Evolutionary conservation across 2,329 filamentous ascomycete species (phyloP).

Genomic region (Penicillium sp.): DNA sequence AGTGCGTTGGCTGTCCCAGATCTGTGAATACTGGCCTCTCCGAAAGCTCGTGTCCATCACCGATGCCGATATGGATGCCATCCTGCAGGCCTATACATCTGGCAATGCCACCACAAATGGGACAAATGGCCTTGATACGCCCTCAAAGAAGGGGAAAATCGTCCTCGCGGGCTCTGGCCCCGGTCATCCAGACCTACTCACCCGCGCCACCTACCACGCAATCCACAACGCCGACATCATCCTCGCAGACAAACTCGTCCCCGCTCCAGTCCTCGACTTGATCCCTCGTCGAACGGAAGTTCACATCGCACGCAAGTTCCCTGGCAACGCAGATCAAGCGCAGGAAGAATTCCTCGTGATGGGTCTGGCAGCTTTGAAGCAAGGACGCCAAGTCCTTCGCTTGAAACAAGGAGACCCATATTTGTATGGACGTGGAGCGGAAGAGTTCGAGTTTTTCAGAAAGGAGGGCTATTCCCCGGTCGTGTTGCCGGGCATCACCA

Average conservation of each 20-base stretch:
- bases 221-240: conserved; percentile 50
- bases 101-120: conserved; percentile 26
- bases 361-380: conserved; percentile 66
- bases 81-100: conserved; percentile 69
- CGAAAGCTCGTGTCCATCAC: conserved; percentile 75
- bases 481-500: conserved; percentile 88
- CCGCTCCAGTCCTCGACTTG: conserved; percentile 79
- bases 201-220: conserved; percentile 57
- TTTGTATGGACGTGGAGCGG: conserved; percentile 90
- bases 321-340: conserved; percentile 90
- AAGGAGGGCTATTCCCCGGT: conserved; percentile 65
- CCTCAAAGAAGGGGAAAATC: conserved; percentile 62
- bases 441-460: conserved; percentile 85
- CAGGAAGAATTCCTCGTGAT: conserved; percentile 84
- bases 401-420: conserved; percentile 97
- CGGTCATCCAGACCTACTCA: conserved; percentile 88
- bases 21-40: conserved; percentile 98
- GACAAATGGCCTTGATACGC: conserved; percentile 9
- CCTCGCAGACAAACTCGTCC: conserved; percentile 58
- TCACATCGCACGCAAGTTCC: conserved; percentile 94
- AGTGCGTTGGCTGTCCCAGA: conserved; percentile 90
- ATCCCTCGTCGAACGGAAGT: conserved; percentile 87
- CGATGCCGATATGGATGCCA: conserved; percentile 72
- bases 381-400: conserved; percentile 78
- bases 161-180: conserved; percentile 90